Evolutionary conservation across 2,329 filamentous ascomycete species (phyloP), one percentile per base, ranked within the genome.

Genomic region (Mycosphaerella arachidis): DNA sequence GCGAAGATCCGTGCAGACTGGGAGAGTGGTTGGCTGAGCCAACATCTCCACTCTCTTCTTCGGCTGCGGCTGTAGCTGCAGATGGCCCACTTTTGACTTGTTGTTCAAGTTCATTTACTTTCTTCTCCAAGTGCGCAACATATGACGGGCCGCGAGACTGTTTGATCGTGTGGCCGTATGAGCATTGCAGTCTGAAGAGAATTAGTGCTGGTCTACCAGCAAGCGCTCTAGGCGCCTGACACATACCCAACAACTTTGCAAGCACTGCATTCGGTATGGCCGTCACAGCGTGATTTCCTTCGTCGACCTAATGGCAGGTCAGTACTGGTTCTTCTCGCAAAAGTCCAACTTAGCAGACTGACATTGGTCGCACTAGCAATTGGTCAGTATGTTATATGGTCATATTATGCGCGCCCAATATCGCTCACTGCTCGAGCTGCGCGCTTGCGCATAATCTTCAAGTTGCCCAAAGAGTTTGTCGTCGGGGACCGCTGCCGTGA

Each of bases 71-170:
- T 12, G 43, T 18, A 24, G 35, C 45, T 12, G 43, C 27, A 24
- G 35, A 29, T 6, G 53, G 46, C 6, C 50, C 35, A 4, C 24
- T 59, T 10, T 48, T 51, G 5, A 61, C 50, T 43, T 57, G 54
- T n/a, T 57, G 48, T 31, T 65, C 51, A n/a, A 66, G 57, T 6
- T 64, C 58, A 16, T 61, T 54, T 30, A 65, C 57, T 35, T 60
- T 63, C 53, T 62, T 62, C 46, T 66, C 64, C 7, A 66, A 57
- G 48, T 65, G 61, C 9, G 61, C 64, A 18, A 66, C 60, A 37
- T 66, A 66, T 16, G 60, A 58, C n/a, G 63, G 63, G 27, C 64
- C 64, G 48, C 63, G 53, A 18, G 64, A 52, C 33, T 66, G 64
- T 57, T 66, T 66, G 12, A 63, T 57, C 33, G 56, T 56, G 31